phyloP scores from a whole-genome alignment of 148 eudicot species.

The Camellia sinensis region DNA sequence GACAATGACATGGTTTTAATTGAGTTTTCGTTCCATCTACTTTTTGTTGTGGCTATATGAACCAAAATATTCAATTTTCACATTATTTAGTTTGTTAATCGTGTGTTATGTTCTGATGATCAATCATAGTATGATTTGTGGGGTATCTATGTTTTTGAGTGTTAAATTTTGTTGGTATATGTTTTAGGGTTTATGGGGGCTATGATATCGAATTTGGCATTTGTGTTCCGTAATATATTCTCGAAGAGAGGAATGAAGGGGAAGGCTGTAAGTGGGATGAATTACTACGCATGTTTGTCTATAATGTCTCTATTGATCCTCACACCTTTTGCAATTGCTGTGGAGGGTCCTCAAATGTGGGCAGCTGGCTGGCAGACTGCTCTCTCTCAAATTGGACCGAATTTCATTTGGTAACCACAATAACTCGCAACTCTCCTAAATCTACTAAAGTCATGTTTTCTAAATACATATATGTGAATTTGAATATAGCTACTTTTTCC shows the following conservation, averaged over 20 bases:
- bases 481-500: neutral
- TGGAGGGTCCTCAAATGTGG: constrained; percentile 73
- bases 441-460: neutral
- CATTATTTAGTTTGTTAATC: neutral
- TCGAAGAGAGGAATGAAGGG: constrained; percentile 76
- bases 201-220: constrained; percentile 73
- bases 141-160: neutral
- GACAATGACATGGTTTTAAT: neutral
- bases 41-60: neutral
- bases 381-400: constrained; percentile 60
- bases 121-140: too few species aligned
- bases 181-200: constrained; percentile 69
- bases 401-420: constrained; percentile 54
- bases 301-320: constrained; percentile 57
- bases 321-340: constrained; percentile 65
- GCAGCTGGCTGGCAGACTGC: constrained; percentile 68
- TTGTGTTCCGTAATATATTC: constrained; percentile 71
- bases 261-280: constrained; percentile 69
- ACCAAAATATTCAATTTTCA: neutral
- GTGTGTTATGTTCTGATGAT: neutral
- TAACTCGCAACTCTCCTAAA: neutral
- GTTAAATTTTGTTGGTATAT: neutral
- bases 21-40: neutral
- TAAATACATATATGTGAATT: neutral
- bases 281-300: constrained; percentile 71